phyloP scores from a whole-genome alignment of 2,329 filamentous ascomycete genomes.

The Exserohilum turcica region DNA sequence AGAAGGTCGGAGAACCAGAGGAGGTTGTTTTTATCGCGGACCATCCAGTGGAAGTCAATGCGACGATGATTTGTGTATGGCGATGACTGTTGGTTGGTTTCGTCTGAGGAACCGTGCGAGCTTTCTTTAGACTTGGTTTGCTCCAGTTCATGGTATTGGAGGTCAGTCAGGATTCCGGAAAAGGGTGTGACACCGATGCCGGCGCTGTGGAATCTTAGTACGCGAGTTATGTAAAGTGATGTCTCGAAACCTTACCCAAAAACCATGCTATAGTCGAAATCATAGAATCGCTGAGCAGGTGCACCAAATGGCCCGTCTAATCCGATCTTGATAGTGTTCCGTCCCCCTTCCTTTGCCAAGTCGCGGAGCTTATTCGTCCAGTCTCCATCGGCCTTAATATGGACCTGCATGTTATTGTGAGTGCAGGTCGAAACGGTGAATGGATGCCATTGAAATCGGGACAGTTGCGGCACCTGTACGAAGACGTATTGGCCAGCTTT shows the following conservation, averaged over 20 bases:
- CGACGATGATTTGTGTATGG: constrained; percentile 53
- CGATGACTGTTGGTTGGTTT: constrained; percentile 13
- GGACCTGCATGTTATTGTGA: constrained; percentile 58
- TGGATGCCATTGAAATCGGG: constrained; percentile 64
- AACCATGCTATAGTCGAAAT: constrained; percentile 62
- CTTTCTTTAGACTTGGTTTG: constrained; percentile 25
- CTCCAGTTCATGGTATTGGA: constrained; percentile 55
- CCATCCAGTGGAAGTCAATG: constrained; percentile 66
- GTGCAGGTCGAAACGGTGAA: constrained; percentile 64
- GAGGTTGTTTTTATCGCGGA: constrained; percentile 61
- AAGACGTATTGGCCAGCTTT: constrained; percentile 64
- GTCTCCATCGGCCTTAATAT: constrained; percentile 64
- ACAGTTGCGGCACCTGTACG: constrained; percentile 60
- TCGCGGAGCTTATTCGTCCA: constrained; percentile 58
- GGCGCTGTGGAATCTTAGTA: constrained; percentile 40
- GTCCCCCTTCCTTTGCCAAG: constrained; percentile 47
- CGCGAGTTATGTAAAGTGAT: fast-evolving
- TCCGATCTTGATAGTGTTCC: constrained; percentile 55
- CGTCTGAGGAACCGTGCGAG: constrained; percentile 11
- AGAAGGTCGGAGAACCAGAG: constrained; percentile 64
- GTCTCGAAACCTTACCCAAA: constrained; percentile 46
- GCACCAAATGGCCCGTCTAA: constrained; percentile 64
- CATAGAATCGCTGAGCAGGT: constrained; percentile 63
- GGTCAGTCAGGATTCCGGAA: constrained; percentile 61
- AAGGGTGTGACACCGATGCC: constrained; percentile 65